A percentile compares a stretch with the other conserved stretches of the same genome.
Conservation (phyloP, 2,329 filamentous ascomycete genomes). For the Ramularia collo-cygni region DNA sequence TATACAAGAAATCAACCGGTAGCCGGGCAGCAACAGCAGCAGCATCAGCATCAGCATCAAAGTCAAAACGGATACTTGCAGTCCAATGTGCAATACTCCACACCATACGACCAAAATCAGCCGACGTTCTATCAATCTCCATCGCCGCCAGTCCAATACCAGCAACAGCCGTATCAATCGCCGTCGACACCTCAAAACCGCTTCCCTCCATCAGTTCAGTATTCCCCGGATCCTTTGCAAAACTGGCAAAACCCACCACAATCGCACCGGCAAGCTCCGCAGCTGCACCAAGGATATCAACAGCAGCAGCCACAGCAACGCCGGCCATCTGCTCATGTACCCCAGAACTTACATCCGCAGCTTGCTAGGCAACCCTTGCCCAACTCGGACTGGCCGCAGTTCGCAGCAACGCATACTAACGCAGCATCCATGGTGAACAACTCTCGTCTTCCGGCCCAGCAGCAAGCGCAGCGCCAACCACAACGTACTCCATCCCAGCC, state of each 20-base stretch:
- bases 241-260: slow-evolving; percentile 12
- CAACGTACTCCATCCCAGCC: slow-evolving; percentile 5
- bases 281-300: slow-evolving; percentile 6
- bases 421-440: not conserved
- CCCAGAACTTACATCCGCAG: slow-evolving; percentile 4
- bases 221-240: slow-evolving; percentile 17
- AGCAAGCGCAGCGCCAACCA: slow-evolving; percentile 4
- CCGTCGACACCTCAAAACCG: slow-evolving; percentile 8
- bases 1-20: no score
- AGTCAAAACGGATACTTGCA: not conserved
- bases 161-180: slow-evolving; percentile 14
- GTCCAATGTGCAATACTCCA: slow-evolving; percentile 9
- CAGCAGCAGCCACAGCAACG: slow-evolving; percentile 12
- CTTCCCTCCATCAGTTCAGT: slow-evolving; percentile 8
- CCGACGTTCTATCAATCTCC: slow-evolving; percentile 15
- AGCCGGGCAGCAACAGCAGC: not conserved
- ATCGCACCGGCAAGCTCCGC: slow-evolving; percentile 4
- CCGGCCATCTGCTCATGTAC: slow-evolving; percentile 2
- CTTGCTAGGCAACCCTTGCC: not conserved
- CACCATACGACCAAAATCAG: slow-evolving; percentile 13
- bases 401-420: not conserved
- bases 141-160: slow-evolving; percentile 6
- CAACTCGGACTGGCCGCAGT: slow-evolving; percentile 4
- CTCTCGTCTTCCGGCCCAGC: slow-evolving; percentile 1
- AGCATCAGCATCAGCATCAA: not conserved